Percentiles rank a stretch among this genome's conserved stretches.
These are phyloP conservation scores for Lignosus rhinocerotis DNA, from an alignment of 1,284 basidiomycete genomes.

Conservation along the genomic window DNA sequence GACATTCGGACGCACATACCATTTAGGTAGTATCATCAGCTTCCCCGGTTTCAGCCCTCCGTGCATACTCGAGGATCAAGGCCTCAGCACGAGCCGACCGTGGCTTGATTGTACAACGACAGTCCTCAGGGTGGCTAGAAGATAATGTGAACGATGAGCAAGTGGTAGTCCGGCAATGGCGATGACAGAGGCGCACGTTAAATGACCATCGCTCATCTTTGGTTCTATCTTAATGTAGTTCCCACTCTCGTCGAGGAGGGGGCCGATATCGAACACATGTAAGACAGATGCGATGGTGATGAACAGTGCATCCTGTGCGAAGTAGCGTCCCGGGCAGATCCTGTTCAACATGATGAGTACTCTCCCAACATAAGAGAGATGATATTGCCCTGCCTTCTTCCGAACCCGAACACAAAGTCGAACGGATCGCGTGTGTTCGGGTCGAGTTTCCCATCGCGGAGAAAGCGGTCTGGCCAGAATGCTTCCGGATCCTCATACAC, in stretches of 20 bases:
- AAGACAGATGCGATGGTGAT: not conserved
- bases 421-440: not conserved
- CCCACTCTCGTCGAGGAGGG: not conserved
- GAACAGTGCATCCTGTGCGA: slow-evolving; percentile 9
- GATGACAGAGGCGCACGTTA: not conserved
- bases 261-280: slow-evolving; percentile 4
- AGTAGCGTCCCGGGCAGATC: slow-evolving; percentile 37
- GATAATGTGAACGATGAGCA: not conserved
- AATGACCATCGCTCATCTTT: not conserved
- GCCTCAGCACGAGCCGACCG: not conserved
- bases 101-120: slow-evolving; percentile 4
- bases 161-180: not conserved
- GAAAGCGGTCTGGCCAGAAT: slow-evolving; percentile 3
- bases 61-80: not conserved
- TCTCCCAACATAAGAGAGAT: not conserved
- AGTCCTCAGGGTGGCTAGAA: slow-evolving; percentile 3
- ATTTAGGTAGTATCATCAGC: too few species aligned
- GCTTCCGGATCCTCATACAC: not conserved
- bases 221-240: not conserved
- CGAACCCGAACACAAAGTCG: slow-evolving; percentile 1
- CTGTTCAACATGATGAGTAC: slow-evolving; percentile 3
- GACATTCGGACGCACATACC: too few species aligned
- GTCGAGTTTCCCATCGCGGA: slow-evolving; percentile 4
- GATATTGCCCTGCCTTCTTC: not conserved
- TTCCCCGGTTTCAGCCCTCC: slow-evolving; percentile 7